phyloP scores from a whole-genome alignment of 2,329 filamentous ascomycete genomes.

The Colletotrichum orbiculare region DNA sequence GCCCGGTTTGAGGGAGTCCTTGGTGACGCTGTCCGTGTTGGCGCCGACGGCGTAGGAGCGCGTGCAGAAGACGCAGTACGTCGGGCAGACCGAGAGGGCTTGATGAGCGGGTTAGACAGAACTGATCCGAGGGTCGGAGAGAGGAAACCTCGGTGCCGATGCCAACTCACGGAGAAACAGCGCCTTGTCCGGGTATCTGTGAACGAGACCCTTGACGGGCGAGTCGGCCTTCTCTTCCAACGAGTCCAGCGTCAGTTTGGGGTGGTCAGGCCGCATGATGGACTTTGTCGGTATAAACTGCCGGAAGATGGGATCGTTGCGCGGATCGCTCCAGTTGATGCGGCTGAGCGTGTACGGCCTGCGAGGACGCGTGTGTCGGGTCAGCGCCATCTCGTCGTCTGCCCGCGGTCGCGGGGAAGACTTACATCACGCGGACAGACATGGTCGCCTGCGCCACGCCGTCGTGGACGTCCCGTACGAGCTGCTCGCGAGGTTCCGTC shows the following conservation, averaged over 20 bases:
- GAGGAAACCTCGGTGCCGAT: not conserved
- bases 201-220: slow-evolving; percentile 67
- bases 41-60: slow-evolving; percentile 68
- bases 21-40: slow-evolving; percentile 63
- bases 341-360: slow-evolving; percentile 69
- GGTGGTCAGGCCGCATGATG: slow-evolving; percentile 63
- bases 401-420: not conserved
- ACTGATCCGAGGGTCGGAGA: not conserved
- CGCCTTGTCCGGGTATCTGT: slow-evolving; percentile 73
- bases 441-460: slow-evolving; percentile 68
- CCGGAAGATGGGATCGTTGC: slow-evolving; percentile 67
- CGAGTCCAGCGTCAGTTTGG: slow-evolving; percentile 65
- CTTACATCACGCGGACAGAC: slow-evolving; percentile 67
- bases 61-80: slow-evolving; percentile 73
- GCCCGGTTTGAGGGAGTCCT: slow-evolving; percentile 52
- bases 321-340: slow-evolving; percentile 68
- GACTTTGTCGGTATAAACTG: slow-evolving; percentile 71
- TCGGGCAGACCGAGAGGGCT: slow-evolving; percentile 71
- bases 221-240: slow-evolving; percentile 67
- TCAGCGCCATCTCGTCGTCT: not conserved
- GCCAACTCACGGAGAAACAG: slow-evolving; percentile 65
- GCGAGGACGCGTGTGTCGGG: not conserved
- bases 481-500: slow-evolving; percentile 60
- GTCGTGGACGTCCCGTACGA: slow-evolving; percentile 63
- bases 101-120: not conserved